These are phyloP conservation scores for Penicillium sp. DNA, from an alignment of 2,329 filamentous ascomycete species.

Conservation along the genomic window DNA sequence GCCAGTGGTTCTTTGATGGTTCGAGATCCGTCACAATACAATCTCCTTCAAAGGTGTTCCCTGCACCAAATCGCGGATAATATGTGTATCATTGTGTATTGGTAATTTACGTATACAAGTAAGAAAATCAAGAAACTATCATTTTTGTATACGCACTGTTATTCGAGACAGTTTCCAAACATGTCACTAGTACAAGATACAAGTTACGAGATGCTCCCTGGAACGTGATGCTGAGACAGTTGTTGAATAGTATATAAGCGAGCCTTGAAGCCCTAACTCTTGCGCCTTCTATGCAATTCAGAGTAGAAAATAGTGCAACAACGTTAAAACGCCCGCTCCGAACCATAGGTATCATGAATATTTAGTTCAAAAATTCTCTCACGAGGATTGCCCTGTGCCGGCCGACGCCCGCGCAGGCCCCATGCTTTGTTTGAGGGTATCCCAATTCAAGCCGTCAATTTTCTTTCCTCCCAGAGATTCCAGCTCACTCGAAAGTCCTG, in stretches of 20 bases:
- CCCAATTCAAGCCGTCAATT: slow-evolving; percentile 59
- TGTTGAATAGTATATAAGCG: background rate
- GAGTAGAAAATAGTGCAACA: slow-evolving; percentile 18
- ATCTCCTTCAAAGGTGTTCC: slow-evolving; percentile 11
- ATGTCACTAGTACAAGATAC: background rate
- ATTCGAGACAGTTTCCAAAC: background rate
- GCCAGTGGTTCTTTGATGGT: slow-evolving; percentile 7
- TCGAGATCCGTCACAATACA: slow-evolving; percentile 22
- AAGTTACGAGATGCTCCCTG: background rate
- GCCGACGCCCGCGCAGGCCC: slow-evolving; percentile 30
- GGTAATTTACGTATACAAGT: slow-evolving; percentile 1
- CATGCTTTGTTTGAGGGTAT: slow-evolving; percentile 48
- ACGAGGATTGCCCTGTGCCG: slow-evolving; percentile 13
- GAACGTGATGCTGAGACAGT: background rate
- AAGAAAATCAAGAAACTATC: background rate
- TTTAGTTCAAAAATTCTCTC: slow-evolving; percentile 9
- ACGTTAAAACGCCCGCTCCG: slow-evolving; percentile 25
- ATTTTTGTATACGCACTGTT: background rate
- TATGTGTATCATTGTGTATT: background rate
- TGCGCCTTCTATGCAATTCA: slow-evolving; percentile 4
- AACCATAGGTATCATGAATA: slow-evolving; percentile 20
- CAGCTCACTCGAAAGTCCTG: slow-evolving; percentile 38
- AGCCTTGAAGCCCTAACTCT: background rate
- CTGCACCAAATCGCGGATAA: background rate
- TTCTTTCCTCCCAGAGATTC: slow-evolving; percentile 50